Percentiles rank a stretch among this genome's conserved stretches.
Evolutionary conservation across 768 basidiomycete genomes (phyloP).

Genomic region (Boletus coccyginus): DNA sequence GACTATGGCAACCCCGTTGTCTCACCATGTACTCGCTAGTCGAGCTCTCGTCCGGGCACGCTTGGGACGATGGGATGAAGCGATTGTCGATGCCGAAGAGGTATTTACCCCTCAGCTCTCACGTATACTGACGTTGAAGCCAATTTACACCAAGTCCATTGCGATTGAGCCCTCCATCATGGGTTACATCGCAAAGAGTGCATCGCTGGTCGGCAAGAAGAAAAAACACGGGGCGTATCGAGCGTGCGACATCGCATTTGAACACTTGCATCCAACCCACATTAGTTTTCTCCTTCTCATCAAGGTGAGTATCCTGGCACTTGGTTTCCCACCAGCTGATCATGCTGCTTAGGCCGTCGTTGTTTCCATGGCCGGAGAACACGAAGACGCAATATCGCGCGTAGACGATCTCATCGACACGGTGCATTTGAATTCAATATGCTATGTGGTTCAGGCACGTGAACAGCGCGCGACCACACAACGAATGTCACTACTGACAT

Average conservation of each 20-base stretch:
- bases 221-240: background rate
- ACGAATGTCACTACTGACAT: background rate
- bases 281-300: background rate
- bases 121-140: background rate
- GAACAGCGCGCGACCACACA: background rate
- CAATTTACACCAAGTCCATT: background rate
- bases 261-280: background rate
- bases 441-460: background rate
- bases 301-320: background rate
- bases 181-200: background rate
- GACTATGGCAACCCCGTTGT: background rate
- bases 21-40: background rate
- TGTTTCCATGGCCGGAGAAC: background rate
- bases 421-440: background rate
- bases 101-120: background rate
- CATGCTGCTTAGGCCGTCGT: background rate
- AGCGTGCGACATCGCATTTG: slow-evolving; percentile 1
- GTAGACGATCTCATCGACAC: background rate
- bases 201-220: background rate
- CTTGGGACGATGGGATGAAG: background rate
- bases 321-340: background rate
- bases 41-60: background rate
- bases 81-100: background rate
- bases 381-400: background rate
- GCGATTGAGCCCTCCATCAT: background rate